A percentile compares a stretch with the other conserved stretches of the same genome.
phyloP scores from a whole-genome alignment of 176 grass and related monocot genomes.

The Triticum dicoccoides region DNA sequence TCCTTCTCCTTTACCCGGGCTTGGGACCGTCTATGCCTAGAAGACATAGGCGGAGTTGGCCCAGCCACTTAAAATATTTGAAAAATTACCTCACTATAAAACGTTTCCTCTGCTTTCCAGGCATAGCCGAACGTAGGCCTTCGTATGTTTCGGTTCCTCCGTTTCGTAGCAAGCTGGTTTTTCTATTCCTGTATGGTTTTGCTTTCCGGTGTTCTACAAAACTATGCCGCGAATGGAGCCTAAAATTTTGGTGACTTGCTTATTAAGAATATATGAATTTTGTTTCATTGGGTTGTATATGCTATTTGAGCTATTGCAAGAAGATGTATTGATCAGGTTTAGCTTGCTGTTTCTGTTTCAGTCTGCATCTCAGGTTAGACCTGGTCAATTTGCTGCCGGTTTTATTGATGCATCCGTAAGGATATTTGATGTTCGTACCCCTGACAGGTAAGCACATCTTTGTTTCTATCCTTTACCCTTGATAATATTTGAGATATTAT shows the following conservation, averaged over 20 bases:
- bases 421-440: slow-evolving; percentile 84
- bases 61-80: too few relatives aligned
- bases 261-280: slow-evolving; percentile 21
- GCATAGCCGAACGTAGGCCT: too few relatives aligned
- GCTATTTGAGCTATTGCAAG: slow-evolving; percentile 40
- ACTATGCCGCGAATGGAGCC: too few relatives aligned
- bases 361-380: slow-evolving; percentile 70
- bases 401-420: slow-evolving; percentile 72
- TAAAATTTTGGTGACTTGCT: neutral
- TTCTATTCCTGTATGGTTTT: too few relatives aligned
- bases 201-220: too few relatives aligned
- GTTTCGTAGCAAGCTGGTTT: too few relatives aligned
- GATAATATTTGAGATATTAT: slow-evolving; percentile 9
- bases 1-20: too few relatives aligned
- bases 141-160: too few relatives aligned
- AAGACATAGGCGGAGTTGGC: too few relatives aligned
- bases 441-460: slow-evolving; percentile 53
- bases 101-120: too few relatives aligned
- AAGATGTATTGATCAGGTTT: slow-evolving; percentile 41
- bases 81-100: too few relatives aligned
- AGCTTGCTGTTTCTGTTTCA: slow-evolving; percentile 46
- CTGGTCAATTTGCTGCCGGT: slow-evolving; percentile 77
- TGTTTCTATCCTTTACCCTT: slow-evolving; percentile 19
- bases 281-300: slow-evolving; percentile 25
- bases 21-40: too few relatives aligned